These are phyloP conservation scores for Apiosordaria backusii DNA, from an alignment of 495 filamentous ascomycete genomes.

Conservation along the genomic window DNA sequence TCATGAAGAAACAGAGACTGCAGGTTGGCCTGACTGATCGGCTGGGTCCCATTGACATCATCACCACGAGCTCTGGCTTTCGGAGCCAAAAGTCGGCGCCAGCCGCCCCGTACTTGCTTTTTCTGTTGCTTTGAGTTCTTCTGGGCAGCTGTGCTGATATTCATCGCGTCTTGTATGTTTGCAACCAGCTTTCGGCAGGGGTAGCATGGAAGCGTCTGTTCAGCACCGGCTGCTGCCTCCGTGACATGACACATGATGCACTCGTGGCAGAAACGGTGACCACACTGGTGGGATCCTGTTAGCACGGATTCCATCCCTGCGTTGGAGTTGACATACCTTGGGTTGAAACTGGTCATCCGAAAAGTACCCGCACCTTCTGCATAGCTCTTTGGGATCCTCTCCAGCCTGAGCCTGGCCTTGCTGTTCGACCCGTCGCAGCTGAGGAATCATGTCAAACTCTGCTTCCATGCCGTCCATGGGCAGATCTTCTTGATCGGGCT, in stretches of 20 bases:
- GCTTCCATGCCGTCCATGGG: neutral
- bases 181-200: neutral
- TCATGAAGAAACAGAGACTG: neutral
- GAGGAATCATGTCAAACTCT: neutral
- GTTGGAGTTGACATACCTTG: neutral
- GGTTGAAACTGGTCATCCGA: neutral
- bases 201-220: neutral
- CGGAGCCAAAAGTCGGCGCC: neutral
- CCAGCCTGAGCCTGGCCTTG: too few relatives aligned
- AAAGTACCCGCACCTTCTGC: neutral
- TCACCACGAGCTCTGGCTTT: neutral
- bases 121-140: neutral
- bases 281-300: neutral
- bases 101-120: neutral
- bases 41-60: neutral
- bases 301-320: neutral
- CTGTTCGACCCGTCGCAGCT: neutral
- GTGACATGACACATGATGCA: neutral
- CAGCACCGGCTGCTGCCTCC: too few relatives aligned
- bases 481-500: neutral
- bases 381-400: neutral
- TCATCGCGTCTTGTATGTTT: neutral
- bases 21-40: neutral
- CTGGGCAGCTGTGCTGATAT: neutral
- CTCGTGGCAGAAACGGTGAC: neutral